Percentiles rank a stretch among this genome's conserved stretches.
Evolutionary conservation across 2,329 filamentous ascomycete genomes (phyloP).

Genomic region (Aureobasidium mangrovei): DNA sequence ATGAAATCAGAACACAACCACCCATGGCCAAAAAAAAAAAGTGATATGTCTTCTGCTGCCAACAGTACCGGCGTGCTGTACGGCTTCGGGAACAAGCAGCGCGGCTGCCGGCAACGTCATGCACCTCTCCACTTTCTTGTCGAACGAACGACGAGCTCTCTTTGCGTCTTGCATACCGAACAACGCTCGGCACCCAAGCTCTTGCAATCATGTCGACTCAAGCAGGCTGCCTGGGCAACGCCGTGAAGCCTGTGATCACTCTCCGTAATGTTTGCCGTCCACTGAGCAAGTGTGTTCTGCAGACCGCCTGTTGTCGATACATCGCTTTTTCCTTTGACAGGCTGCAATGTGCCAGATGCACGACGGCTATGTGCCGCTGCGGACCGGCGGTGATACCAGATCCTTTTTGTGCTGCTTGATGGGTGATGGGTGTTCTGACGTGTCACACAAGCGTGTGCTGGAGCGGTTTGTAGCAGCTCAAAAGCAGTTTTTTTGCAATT

Average conservation of each 20-base stretch:
- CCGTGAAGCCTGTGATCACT: background rate
- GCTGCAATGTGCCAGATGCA: background rate
- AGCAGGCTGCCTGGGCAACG: background rate
- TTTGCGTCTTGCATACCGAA: background rate
- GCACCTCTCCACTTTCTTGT: constrained; percentile 3
- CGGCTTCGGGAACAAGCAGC: too few species aligned
- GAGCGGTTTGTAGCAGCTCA: background rate
- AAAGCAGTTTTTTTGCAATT: background rate
- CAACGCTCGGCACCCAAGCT: too few species aligned
- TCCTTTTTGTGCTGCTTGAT: background rate
- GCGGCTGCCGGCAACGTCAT: background rate
- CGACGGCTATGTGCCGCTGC: background rate
- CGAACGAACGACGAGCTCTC: constrained; percentile 1
- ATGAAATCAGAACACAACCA: background rate
- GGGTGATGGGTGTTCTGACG: background rate
- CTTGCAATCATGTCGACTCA: background rate
- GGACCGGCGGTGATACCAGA: background rate
- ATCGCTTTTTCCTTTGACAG: background rate
- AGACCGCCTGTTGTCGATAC: background rate
- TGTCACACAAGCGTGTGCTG: background rate
- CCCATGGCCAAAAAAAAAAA: background rate
- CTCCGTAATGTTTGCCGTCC: background rate
- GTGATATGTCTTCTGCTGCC: background rate
- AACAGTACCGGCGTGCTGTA: too few species aligned
- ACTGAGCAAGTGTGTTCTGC: background rate